Evolutionary conservation across 768 basidiomycete genomes (phyloP).

Genomic region (Russula sp.): DNA sequence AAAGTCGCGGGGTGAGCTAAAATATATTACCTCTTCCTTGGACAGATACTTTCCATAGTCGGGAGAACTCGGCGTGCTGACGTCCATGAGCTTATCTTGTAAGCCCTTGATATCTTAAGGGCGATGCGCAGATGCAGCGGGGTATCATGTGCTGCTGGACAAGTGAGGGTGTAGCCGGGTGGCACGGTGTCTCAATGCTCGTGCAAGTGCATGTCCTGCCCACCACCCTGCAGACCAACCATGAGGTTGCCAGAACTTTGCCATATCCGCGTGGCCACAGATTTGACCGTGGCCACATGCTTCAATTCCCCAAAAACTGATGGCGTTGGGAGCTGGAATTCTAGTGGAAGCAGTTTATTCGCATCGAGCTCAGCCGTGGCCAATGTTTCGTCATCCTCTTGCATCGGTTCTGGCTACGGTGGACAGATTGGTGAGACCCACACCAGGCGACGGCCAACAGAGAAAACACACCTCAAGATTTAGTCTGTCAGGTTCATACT

Average conservation of each 20-base stretch:
- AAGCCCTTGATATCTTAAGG: no score
- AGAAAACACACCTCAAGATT: slow-evolving; percentile 52
- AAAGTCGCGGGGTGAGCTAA: no score
- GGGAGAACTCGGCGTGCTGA: no score
- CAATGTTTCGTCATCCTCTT: slow-evolving; percentile 24
- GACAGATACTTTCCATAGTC: no score
- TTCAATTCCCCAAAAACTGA: slow-evolving; percentile 52
- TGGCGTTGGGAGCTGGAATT: slow-evolving; percentile 81
- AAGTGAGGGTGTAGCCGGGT: no score
- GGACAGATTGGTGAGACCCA: neutral
- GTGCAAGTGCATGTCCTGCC: slow-evolving; percentile 49
- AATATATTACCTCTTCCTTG: no score
- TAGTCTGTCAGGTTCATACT: slow-evolving; percentile 77
- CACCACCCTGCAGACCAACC: slow-evolving; percentile 26
- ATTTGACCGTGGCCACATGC: slow-evolving; percentile 46
- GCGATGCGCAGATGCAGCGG: no score
- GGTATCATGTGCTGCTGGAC: no score
- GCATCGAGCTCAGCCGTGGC: slow-evolving; percentile 35
- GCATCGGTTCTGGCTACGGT: slow-evolving; percentile 47
- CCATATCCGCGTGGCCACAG: slow-evolving; percentile 66
- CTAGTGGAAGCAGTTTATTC: slow-evolving; percentile 40
- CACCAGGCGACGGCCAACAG: neutral
- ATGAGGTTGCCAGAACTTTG: slow-evolving; percentile 52
- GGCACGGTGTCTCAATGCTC: no score
- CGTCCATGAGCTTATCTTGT: no score